Conservation (phyloP, 768 basidiomycete species). For the Tubosaeta sp. region DNA sequence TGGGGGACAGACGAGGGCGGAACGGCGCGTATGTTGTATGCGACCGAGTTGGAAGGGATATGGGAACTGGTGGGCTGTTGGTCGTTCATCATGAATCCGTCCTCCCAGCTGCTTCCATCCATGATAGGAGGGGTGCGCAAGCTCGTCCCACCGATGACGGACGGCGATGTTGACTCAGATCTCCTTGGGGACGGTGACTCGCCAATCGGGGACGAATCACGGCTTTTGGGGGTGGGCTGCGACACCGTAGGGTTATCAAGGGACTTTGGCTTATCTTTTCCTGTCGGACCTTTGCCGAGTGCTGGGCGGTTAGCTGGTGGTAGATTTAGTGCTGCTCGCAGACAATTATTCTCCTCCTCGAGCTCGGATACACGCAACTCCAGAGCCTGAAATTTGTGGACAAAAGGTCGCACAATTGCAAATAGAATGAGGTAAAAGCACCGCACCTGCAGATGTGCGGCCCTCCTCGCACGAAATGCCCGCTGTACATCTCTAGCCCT, state of each 20-base stretch:
- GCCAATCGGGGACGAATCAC: conserved; percentile 63
- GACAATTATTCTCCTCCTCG: conserved; percentile 75
- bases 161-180: conserved; percentile 34
- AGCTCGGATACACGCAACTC: conserved; percentile 79
- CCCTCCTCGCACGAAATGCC: conserved; percentile 84
- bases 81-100: conserved; percentile 50
- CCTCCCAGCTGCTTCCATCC: conserved; percentile 52
- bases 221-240: conserved; percentile 47
- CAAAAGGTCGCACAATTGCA: conserved; percentile 36
- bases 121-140: conserved; percentile 43
- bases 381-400: conserved; percentile 52
- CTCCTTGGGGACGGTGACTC: conserved; percentile 43
- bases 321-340: conserved; percentile 68
- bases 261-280: conserved; percentile 72
- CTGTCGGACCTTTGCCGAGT: conserved; percentile 82
- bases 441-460: conserved; percentile 78
- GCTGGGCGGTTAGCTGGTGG: conserved; percentile 69
- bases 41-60: conserved; percentile 36
- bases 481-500: conserved; percentile 86
- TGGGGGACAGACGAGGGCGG: conserved; percentile 43
- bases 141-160: conserved; percentile 27
- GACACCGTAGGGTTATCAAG: conserved; percentile 34
- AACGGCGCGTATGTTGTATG: conserved; percentile 44
- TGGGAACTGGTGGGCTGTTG: conserved; percentile 34
- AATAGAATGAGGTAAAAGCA: conserved; percentile 32